phyloP scores from a whole-genome alignment of 2,329 filamentous ascomycete genomes.

The Aspergillus ustus region DNA sequence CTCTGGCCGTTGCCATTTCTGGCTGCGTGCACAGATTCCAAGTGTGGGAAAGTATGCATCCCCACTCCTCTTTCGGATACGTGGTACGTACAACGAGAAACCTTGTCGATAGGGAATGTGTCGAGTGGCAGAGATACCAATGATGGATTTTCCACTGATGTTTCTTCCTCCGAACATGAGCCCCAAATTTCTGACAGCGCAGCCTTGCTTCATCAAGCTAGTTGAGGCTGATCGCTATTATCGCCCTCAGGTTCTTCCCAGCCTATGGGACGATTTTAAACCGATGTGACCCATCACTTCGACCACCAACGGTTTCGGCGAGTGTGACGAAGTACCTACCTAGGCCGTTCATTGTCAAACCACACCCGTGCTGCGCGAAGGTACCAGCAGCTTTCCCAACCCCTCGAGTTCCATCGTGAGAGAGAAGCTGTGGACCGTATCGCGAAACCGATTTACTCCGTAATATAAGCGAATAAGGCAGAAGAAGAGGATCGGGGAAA shows the following conservation, averaged over 20 bases:
- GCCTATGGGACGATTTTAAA: neutral
- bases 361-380: neutral
- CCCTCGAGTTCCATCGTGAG: constrained; percentile 21
- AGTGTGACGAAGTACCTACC: constrained; percentile 6
- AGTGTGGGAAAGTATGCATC: constrained; percentile 14
- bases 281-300: constrained; percentile 18
- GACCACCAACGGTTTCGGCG: constrained; percentile 13
- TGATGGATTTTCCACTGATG: neutral
- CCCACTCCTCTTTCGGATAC: constrained; percentile 11
- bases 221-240: constrained; percentile 11
- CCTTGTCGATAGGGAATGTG: neutral
- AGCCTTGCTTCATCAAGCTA: constrained; percentile 11
- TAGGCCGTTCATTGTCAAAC: neutral
- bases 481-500: neutral
- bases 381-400: neutral
- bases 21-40: constrained; percentile 26
- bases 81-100: constrained; percentile 5
- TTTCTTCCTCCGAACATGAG: neutral
- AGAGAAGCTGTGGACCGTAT: neutral
- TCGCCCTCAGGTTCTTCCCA: neutral
- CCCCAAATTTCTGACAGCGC: constrained; percentile 9
- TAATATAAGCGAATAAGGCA: constrained; percentile 4
- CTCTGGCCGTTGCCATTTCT: constrained; percentile 28
- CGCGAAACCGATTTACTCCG: constrained; percentile 2
- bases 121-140: neutral